Base-by-base conservation (phyloP, 1,284 basidiomycete genomes). In the Cystobasidium pallidum region DNA sequence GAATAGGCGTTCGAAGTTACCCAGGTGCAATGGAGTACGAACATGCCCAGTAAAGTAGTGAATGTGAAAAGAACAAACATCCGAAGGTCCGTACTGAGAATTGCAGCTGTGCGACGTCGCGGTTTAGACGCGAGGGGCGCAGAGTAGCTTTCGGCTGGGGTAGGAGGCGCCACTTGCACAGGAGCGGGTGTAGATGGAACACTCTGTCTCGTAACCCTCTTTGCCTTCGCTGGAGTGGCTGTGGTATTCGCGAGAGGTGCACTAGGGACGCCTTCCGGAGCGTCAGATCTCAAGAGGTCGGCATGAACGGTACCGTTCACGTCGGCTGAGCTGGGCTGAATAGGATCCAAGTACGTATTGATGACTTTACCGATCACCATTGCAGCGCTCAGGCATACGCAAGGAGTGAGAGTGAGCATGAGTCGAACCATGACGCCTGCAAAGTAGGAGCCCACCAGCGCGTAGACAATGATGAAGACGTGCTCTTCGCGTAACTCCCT, bases 361-460 rank as follows among this genome's bases (percentile, higher is more conserved):
- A 98, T 84, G 21, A 99, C 84, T 17, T 89, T 87, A 17, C 94
- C 95, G 75, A 97, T 84, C 0, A 94, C 92, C 55, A 99, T 88
- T 6, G 96, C 96, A 6, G 93, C 88, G 41, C 91, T 82, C 70
- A 99, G 91, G 80, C 94, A 96, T 52, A 94, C 92, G 68, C 92
- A 89, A 0, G 93, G 93, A 0, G 93, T 95, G 52, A 95, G 86
- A 3, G 93, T 91, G 72, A 95, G 85, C 91, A 96, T 96, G 70
- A 94, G 79, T 75, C 94, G 91, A 73, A 99, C 95, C 95, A 99
- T 99, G 81, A 99, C 96, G 68, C 95, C 94, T 11, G 96, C 95
- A 81, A 99, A 99, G 86, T 99, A 99, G 80, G 92, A 92, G 58
- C 90, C 92, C 79, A 99, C 88, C 75, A 94, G 88, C 30, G 94